phyloP scores from a whole-genome alignment of 768 basidiomycete species.

The Austroboletus eburneus region DNA sequence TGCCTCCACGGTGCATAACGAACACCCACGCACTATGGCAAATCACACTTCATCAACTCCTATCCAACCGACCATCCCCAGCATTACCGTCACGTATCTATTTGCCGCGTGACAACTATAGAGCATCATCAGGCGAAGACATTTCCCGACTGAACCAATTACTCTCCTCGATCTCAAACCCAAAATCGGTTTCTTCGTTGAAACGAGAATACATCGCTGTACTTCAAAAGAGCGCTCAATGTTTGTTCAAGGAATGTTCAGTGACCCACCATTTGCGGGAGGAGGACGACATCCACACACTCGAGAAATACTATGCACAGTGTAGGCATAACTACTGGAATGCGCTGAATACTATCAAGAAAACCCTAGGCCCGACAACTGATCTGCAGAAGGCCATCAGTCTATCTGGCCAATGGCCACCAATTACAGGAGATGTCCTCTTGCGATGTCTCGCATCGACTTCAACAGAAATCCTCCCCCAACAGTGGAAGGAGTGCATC shows the following conservation, averaged over 20 bases:
- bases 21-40: neutral
- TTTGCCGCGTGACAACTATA: neutral
- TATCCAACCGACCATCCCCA: neutral
- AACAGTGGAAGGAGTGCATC: conserved; percentile 28
- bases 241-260: neutral
- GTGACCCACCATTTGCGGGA: neutral
- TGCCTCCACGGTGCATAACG: neutral
- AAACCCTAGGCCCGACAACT: conserved; percentile 8
- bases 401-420: conserved; percentile 32
- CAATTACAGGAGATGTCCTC: conserved; percentile 20
- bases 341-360: neutral
- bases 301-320: neutral
- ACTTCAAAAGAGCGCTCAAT: neutral
- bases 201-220: conserved; percentile 9
- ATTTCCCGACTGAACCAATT: neutral
- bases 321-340: conserved; percentile 1
- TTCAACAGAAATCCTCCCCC: conserved; percentile 5
- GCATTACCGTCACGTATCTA: neutral
- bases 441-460: conserved; percentile 19
- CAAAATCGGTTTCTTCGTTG: conserved; percentile 4
- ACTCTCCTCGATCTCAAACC: neutral
- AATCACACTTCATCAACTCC: neutral
- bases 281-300: neutral
- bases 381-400: conserved; percentile 5
- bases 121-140: neutral